Base-by-base conservation (phyloP, 257 asterid genomes). In the Rubia yunnanensis region DNA sequence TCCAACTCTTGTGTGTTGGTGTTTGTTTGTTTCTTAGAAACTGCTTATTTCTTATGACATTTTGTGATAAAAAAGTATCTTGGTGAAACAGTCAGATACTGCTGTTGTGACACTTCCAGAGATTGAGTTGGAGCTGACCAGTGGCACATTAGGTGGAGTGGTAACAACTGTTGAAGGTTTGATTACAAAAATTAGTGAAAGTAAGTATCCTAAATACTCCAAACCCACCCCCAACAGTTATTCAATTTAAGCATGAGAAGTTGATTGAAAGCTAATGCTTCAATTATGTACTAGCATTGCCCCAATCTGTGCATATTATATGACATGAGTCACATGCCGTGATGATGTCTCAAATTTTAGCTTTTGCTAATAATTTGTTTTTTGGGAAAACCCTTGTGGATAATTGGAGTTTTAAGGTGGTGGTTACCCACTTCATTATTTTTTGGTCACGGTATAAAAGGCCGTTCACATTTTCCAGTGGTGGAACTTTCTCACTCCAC, bases 151-250 rank as follows among this genome's bases (percentile, higher is more conserved):
- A 76, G 99, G 99, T 60, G 99, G 99, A 61, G 77, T 90, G 66
- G 95, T 94, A 50, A 94, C 98, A 4, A 94, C 99, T 14, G 80
- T 94, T 48, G 99, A 94, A 84, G 98, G 99, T 65, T 80, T 94
- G 80, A 76, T 94, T 63, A 76, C 98, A 59, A 82, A 85, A 73
- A 86, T 94, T 56, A 76, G 94, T 76, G 98, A 86, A 76, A 90
- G 99, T 90, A 74, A 79, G 97, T 77, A 10, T 57, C 32, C 23
- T 60, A 22, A 27, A 27, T 70, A 30, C 20, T 59, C 39, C 23
- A 32, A 38, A 14, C 22, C 52, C 20, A 44, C 52, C 52, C 44
- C 52, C 20, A 17, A 44, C 50, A 24, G 23, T 41, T 38, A 24
- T 6, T 26, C 36, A 49, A 64, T 70, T 24, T 30, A 35, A 36